Base-by-base conservation (phyloP, 177 flowering plant species). In the Vitis hybrid region DNA sequence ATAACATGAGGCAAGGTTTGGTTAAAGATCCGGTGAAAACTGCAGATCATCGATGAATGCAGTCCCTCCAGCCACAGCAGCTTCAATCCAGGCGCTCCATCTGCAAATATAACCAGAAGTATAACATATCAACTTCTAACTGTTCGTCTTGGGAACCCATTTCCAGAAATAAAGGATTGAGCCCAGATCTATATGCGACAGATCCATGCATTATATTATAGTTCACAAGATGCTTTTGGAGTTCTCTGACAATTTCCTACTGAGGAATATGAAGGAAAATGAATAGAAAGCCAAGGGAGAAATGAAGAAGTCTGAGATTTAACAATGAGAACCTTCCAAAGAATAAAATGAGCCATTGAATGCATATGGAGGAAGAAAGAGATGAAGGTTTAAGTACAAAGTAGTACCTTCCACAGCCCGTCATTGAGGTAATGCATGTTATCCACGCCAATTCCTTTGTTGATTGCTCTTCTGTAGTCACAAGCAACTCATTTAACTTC, bases 361-460 rank as follows among this genome's bases (percentile, higher is more conserved):
- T 26, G 30, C 30, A 26, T 15, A 17, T 17, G 17, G 15, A n/a
- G 63, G 39, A 51, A 19, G 4, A 52, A 50, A 66, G 18, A 61
- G 14, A 63, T 51, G 15, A 13, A 58, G 48, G 48, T 6, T 62
- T 65, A 30, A 23, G 21, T 14, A 32, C 45, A 7, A 62, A 19
- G 10, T 85, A 93, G 30, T 26, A 26, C 99, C 99, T 95, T 95
- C 99, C 99, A 95, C 60, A 95, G 98, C 58, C 98, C 99, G 78
- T 95, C 99, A 76, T 95, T 95, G 63, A 93, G 96, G 81, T 92
- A 95, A 80, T 95, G 99, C 99, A 95, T 91, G 81, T 89, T 95
- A 75, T 95, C 99, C 71, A 95, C 92, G 17, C 93, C 98, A 76
- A 95, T 95, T 57, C 99, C 98, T 75, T 95, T 95, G 93, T 95